phyloP scores from a whole-genome alignment of 2,329 filamentous ascomycete genomes.

The Fusarium begoniae region DNA sequence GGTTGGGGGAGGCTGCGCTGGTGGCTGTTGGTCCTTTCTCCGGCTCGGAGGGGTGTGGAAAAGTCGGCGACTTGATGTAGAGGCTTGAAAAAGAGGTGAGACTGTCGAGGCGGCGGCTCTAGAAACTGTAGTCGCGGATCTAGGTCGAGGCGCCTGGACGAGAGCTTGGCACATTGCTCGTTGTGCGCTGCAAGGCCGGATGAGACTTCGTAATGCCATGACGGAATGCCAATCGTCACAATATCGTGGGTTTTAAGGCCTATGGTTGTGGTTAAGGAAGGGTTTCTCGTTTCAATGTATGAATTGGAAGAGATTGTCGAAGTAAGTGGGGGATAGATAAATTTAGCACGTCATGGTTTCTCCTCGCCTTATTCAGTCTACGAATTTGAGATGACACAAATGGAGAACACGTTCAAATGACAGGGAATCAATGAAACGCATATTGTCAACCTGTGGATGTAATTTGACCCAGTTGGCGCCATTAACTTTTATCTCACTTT shows the following conservation, averaged over 20 bases:
- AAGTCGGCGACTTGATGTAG: background rate
- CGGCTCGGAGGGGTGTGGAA: conserved; percentile 36
- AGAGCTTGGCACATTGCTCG: conserved; percentile 34
- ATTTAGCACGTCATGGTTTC: conserved; percentile 45
- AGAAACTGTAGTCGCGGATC: conserved; percentile 22
- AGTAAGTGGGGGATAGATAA: conserved; percentile 37
- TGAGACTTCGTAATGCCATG: conserved; percentile 39
- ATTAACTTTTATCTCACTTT: conserved; percentile 28
- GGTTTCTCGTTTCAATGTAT: background rate
- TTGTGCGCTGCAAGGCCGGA: conserved; percentile 28
- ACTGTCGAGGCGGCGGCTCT: conserved; percentile 3
- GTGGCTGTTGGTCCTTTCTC: conserved; percentile 34
- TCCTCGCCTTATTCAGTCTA: background rate
- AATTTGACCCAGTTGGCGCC: conserved; percentile 21
- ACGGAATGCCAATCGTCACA: background rate
- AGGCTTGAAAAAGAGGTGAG: background rate
- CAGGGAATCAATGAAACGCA: background rate
- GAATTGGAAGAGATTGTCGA: conserved; percentile 2
- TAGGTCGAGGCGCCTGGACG: conserved; percentile 19
- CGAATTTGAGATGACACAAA: background rate
- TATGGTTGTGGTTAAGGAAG: background rate
- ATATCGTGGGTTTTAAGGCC: background rate
- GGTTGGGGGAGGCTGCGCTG: conserved; percentile 52
- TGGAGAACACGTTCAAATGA: background rate
- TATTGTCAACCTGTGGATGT: background rate